Conservation (phyloP, 768 basidiomycete species). For the Leccinum rimulosum region DNA sequence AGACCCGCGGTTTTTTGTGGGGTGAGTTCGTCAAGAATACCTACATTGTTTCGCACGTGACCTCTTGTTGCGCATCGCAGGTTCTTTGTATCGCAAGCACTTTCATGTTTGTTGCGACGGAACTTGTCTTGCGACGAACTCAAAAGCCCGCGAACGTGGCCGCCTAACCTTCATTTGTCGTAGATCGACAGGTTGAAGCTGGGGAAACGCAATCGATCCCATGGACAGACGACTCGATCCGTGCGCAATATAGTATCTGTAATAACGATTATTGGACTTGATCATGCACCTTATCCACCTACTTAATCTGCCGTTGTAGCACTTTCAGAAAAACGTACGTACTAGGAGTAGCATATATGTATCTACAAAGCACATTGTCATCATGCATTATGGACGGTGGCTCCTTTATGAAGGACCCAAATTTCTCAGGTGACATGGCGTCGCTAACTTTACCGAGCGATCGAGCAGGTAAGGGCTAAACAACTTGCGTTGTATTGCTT, state of each 20-base stretch:
- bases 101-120: slow-evolving; percentile 11
- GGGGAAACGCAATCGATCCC: background rate
- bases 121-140: slow-evolving; percentile 6
- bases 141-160: background rate
- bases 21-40: slow-evolving; percentile 16
- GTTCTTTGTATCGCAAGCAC: slow-evolving; percentile 18
- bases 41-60: slow-evolving; percentile 2
- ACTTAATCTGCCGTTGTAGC: background rate
- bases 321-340: background rate
- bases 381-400: background rate
- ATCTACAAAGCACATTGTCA: background rate
- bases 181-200: background rate
- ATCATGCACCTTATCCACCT: background rate
- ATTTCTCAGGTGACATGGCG: background rate
- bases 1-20: slow-evolving; percentile 52
- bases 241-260: background rate
- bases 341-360: background rate
- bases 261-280: background rate
- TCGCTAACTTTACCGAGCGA: no score
- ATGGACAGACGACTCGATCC: background rate
- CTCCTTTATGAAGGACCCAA: background rate
- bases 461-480: no score
- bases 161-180: background rate
- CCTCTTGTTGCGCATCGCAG: slow-evolving; percentile 3
- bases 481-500: no score